Percentiles rank a stretch among this genome's conserved stretches.
These are phyloP conservation scores for Globisporangium splendens DNA, from an alignment of 352 stramenopile species.

Conservation along the genomic window DNA sequence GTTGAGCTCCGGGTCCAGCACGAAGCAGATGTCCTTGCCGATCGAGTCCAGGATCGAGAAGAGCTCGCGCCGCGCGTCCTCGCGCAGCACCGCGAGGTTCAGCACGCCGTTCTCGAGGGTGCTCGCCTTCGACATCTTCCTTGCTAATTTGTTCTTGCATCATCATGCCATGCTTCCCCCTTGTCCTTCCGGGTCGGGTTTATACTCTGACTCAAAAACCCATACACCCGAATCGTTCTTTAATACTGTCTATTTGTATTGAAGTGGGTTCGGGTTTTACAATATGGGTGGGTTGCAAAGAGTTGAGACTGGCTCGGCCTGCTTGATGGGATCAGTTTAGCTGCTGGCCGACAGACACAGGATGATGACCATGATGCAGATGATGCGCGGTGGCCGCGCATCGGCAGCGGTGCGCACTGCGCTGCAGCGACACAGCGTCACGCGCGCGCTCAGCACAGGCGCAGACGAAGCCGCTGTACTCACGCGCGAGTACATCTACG, in stretches of 20 bases:
- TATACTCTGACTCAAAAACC: no score
- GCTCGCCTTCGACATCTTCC: conserved; percentile 70
- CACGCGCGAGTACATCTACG: conserved; percentile 84
- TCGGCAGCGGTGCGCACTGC: background rate
- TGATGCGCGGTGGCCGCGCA: conserved; percentile 1
- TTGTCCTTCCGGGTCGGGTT: background rate
- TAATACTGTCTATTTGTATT: background rate
- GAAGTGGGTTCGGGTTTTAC: background rate
- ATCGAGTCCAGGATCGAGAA: conserved; percentile 83
- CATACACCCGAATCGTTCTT: no score
- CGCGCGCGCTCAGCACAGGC: background rate
- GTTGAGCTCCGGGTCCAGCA: conserved; percentile 81
- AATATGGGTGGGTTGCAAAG: background rate
- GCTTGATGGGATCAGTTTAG: background rate
- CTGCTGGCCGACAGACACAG: background rate
- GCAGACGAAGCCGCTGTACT: conserved; percentile 26
- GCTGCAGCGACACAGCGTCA: conserved; percentile 1
- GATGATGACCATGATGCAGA: conserved; percentile 2
- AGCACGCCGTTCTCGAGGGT: conserved; percentile 82
- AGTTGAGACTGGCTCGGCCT: background rate
- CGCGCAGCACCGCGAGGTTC: conserved; percentile 82
- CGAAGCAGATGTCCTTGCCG: conserved; percentile 86
- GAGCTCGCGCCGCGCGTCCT: conserved; percentile 80
- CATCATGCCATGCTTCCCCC: background rate
- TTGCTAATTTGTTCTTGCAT: background rate